phyloP scores from a whole-genome alignment of 371 early-diverging fungal genomes.

The Capniomyces stellatus region DNA sequence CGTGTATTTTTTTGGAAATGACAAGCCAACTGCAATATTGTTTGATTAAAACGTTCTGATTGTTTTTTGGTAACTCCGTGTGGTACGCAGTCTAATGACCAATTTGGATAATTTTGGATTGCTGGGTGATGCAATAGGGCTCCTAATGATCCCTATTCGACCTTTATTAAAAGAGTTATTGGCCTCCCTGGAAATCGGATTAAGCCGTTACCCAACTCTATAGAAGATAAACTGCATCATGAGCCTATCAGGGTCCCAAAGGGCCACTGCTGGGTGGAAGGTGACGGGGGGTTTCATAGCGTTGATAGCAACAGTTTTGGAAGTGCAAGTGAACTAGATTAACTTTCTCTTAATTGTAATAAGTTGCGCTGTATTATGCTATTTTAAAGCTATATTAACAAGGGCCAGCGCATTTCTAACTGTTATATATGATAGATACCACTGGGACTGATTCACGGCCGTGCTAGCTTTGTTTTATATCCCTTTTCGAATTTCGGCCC shows the following conservation, averaged over 20 bases:
- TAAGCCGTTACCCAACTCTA: constrained; percentile 23
- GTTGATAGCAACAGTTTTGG: constrained; percentile 74
- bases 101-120: constrained; percentile 1
- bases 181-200: constrained; percentile 74
- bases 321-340: too few species aligned
- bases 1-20: too few species aligned
- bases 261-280: constrained; percentile 87
- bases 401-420: too few species aligned
- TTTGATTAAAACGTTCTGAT: too few species aligned
- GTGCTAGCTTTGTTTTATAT: constrained; percentile 42
- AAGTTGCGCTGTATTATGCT: too few species aligned
- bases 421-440: too few species aligned
- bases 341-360: too few species aligned
- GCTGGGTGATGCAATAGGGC: constrained; percentile 24
- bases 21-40: too few species aligned
- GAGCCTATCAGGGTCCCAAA: constrained; percentile 43
- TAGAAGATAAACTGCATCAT: constrained; percentile 4
- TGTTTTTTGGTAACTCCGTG: too few species aligned
- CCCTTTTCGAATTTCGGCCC: constrained; percentile 44
- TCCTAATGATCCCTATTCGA: constrained; percentile 47
- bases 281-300: constrained; percentile 71
- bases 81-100: background rate
- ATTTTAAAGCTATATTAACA: too few species aligned
- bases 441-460: constrained; percentile 42
- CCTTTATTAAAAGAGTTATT: constrained; percentile 65